These are phyloP conservation scores for Lactifluus echinatus DNA, from an alignment of 768 basidiomycete genomes.

Conservation along the genomic window DNA sequence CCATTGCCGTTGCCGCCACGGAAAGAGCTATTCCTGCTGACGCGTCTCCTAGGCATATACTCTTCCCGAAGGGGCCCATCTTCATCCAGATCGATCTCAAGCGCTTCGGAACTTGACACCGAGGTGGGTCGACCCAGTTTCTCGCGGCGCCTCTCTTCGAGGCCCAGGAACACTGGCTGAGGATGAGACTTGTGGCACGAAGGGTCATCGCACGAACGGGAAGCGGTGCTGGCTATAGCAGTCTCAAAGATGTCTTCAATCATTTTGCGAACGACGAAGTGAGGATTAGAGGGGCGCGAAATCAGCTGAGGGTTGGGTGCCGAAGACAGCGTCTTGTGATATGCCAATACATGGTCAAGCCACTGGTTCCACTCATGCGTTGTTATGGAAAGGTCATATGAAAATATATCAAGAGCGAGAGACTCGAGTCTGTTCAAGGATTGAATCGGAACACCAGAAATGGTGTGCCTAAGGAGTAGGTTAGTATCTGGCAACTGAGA, in stretches of 20 bases:
- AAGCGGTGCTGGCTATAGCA: constrained; percentile 25
- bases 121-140: constrained; percentile 37
- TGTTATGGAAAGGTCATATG: constrained; percentile 62
- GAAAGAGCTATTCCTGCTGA: constrained; percentile 30
- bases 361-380: constrained; percentile 59
- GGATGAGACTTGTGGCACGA: constrained; percentile 29
- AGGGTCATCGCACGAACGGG: constrained; percentile 16
- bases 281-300: constrained; percentile 65
- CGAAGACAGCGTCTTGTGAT: constrained; percentile 56
- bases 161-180: constrained; percentile 62
- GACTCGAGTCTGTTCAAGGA: constrained; percentile 64
- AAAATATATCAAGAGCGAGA: constrained; percentile 60
- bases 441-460: constrained; percentile 66
- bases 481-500: neutral
- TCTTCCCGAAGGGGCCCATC: constrained; percentile 78
- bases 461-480: constrained; percentile 53
- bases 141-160: constrained; percentile 56
- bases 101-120: constrained; percentile 31
- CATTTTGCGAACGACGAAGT: constrained; percentile 55
- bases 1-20: constrained; percentile 16
- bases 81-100: constrained; percentile 75
- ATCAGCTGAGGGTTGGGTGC: constrained; percentile 63
- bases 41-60: constrained; percentile 65
- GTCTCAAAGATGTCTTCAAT: constrained; percentile 63
- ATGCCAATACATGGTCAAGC: constrained; percentile 55